Base-by-base conservation (phyloP, 2,329 filamentous ascomycete species). In the Harringtonia aguacate region DNA sequence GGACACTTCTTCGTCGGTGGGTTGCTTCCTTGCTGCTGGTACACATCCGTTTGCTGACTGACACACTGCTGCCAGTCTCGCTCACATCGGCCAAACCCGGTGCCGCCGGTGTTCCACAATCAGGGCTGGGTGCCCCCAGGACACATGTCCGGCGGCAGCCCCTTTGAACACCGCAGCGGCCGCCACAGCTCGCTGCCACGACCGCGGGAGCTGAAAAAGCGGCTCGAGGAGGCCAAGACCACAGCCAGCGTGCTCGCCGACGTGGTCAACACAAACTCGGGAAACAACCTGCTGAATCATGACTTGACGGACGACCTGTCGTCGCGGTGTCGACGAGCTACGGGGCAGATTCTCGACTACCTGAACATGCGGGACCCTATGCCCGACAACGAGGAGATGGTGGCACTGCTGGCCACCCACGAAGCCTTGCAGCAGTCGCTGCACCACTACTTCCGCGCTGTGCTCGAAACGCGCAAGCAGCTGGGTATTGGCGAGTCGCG, bases 231-330 rank as follows among this genome's bases (percentile, higher is more conserved):
- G 66, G 89, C 90, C 9, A 78, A 78, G 49, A 95, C 87, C 3
- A 94, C 88, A 4, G 89, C 90, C 8, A 90, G 89, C 60, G 77
- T 98, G 6, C 77, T 98, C n/a, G 76, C 86, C 42, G 90, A 98
- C 62, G 81, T 95, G 8, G 80, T 95, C 17, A 85, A 90, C 62
- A 89, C 85, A 46, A 95, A 89, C 0, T 79, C 87, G 0, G 72
- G 83, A 0, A 66, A 73, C 14, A 88, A 95, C 58, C 68, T 95
- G 21, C 71, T 88, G 18, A 63, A 71, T 43, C 90, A 94, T 56
- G 90, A 95, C n/a, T 72, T 98, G 42, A 81, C 95, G 59, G 84
- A 82, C 58, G 92, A 98, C 65, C 97, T 98, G 59, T 79, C 82
- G 39, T 83, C 92, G 53, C 81, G 92, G 21, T 97, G 90, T 58